Conservation (phyloP, 345 rosid genomes). For the Moricandia arvensis region DNA sequence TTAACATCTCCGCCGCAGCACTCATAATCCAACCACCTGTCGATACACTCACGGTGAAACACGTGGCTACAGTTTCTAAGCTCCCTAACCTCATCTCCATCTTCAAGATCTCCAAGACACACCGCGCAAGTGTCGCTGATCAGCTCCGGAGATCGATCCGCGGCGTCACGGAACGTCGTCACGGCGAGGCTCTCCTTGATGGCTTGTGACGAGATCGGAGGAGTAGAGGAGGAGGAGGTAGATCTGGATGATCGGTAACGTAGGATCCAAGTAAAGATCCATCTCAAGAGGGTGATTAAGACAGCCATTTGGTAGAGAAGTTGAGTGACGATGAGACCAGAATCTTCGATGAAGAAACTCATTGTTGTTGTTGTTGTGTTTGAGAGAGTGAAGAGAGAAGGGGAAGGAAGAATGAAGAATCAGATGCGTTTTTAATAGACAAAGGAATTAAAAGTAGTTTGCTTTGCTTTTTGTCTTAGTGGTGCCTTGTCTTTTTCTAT, state of each 20-base stretch:
- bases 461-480: conserved; percentile 5
- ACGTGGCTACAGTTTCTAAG: conserved; percentile 87
- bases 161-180: conserved; percentile 60
- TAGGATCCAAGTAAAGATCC: conserved; percentile 65
- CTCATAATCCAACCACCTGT: conserved; percentile 79
- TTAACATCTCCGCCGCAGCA: conserved; percentile 37
- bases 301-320: conserved; percentile 76
- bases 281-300: conserved; percentile 60
- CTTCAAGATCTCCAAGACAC: conserved; percentile 58
- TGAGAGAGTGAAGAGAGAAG: not conserved
- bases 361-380: conserved; percentile 24
- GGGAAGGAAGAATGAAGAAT: conserved; percentile 28
- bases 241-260: conserved; percentile 45
- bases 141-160: conserved; percentile 36
- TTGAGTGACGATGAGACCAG: conserved; percentile 52
- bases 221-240: not conserved
- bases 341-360: conserved; percentile 70
- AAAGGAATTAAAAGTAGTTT: conserved; percentile 17
- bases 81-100: conserved; percentile 69
- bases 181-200: conserved; percentile 60
- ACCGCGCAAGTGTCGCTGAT: conserved; percentile 73
- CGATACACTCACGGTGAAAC: conserved; percentile 84
- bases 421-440: conserved; percentile 29
- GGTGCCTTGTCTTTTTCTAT: conserved; percentile 8
- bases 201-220: conserved; percentile 43